Percentiles rank a stretch among this genome's conserved stretches.
These are phyloP conservation scores for Lactarius quietus DNA, from an alignment of 768 basidiomycete species.

Conservation along the genomic window DNA sequence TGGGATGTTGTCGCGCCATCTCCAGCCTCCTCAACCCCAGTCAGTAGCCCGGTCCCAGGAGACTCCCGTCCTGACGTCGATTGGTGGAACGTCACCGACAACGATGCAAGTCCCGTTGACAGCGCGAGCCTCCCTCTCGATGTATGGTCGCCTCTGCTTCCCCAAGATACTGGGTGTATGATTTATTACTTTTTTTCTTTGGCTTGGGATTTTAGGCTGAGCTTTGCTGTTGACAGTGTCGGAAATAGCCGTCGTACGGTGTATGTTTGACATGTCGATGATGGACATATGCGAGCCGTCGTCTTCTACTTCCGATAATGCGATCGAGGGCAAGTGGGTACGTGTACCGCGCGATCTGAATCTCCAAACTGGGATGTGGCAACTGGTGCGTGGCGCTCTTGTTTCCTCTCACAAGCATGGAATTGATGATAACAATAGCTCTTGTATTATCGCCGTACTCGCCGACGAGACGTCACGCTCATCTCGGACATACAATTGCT, in stretches of 20 bases:
- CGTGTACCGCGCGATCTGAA: slow-evolving; percentile 82
- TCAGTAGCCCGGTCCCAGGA: not conserved
- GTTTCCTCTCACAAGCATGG: slow-evolving; percentile 10
- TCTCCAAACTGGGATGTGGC: slow-evolving; percentile 53
- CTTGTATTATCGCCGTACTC: slow-evolving; percentile 82
- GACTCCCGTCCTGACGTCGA: slow-evolving; percentile 51
- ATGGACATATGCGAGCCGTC: slow-evolving; percentile 63
- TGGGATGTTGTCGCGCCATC: slow-evolving; percentile 65
- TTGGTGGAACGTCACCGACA: slow-evolving; percentile 64
- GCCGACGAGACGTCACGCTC: slow-evolving; percentile 76
- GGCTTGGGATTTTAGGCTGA: not conserved
- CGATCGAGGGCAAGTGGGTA: slow-evolving; percentile 85
- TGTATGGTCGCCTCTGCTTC: slow-evolving; percentile 71
- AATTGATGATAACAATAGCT: slow-evolving; percentile 36
- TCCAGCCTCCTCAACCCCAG: slow-evolving; percentile 12
- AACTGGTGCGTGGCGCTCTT: slow-evolving; percentile 46
- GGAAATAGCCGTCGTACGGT: slow-evolving; percentile 69
- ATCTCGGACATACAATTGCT: slow-evolving; percentile 71
- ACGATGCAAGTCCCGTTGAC: slow-evolving; percentile 39
- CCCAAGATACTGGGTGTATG: slow-evolving; percentile 74
- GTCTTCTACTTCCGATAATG: slow-evolving; percentile 67
- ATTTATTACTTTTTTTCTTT: slow-evolving; percentile 21
- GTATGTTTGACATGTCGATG: slow-evolving; percentile 58
- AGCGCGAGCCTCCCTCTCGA: slow-evolving; percentile 74
- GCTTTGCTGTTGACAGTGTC: slow-evolving; percentile 50